Percentiles rank a stretch among this genome's conserved stretches.
These are phyloP conservation scores for Mycena belliarum DNA, from an alignment of 768 basidiomycete species.

Conservation along the genomic window DNA sequence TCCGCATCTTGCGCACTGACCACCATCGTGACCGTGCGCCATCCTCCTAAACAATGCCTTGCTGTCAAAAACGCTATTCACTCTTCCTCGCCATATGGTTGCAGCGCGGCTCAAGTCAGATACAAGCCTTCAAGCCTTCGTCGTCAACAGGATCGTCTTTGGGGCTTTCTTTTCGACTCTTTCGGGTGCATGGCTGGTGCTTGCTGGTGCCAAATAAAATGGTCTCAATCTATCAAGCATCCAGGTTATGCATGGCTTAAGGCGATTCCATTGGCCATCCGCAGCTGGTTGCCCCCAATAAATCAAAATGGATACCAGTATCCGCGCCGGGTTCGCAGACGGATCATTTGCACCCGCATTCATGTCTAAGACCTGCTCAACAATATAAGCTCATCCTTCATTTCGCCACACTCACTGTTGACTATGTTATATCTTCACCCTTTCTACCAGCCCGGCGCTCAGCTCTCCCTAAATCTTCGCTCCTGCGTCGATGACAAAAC, in stretches of 20 bases:
- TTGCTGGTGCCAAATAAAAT: too few species aligned
- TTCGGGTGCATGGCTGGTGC: too few species aligned
- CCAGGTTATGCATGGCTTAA: not conserved
- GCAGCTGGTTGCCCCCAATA: not conserved
- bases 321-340: not conserved
- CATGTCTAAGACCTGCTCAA: not conserved
- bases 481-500: constrained; percentile 17
- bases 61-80: too few species aligned
- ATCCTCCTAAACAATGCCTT: too few species aligned
- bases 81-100: too few species aligned
- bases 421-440: constrained; percentile 20
- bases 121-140: too few species aligned
- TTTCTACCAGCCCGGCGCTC: constrained; percentile 20
- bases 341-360: not conserved
- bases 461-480: constrained; percentile 17
- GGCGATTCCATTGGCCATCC: not conserved
- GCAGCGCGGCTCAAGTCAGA: too few species aligned
- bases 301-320: not conserved
- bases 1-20: not conserved
- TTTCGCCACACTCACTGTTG: not conserved
- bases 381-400: not conserved
- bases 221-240: too few species aligned
- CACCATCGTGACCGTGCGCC: not conserved
- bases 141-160: too few species aligned
- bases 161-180: too few species aligned